A percentile compares a stretch with the other conserved stretches of the same genome.
Conservation (phyloP, 2,329 filamentous ascomycete species). For the Cladosporium sp. region DNA sequence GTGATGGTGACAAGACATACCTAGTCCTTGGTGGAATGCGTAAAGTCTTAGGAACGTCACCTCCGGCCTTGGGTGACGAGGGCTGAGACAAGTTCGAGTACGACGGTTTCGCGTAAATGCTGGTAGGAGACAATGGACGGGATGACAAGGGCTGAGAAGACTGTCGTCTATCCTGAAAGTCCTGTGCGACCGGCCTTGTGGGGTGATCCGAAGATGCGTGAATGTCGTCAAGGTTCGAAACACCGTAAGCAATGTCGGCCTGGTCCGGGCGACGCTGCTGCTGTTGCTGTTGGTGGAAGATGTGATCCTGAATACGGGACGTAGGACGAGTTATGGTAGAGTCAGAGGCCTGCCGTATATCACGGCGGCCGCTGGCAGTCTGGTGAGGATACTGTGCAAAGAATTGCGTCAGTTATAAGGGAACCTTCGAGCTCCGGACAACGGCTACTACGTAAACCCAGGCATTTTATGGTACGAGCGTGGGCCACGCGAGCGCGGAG, state of each 20-base stretch:
- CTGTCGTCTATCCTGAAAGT: background rate
- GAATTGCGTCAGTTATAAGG: background rate
- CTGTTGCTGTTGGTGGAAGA: background rate
- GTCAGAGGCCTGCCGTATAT: slow-evolving; percentile 7
- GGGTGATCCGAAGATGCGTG: slow-evolving; percentile 1
- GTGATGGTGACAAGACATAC: background rate
- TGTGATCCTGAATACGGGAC: slow-evolving; percentile 3
- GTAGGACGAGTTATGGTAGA: background rate
- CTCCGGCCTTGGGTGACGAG: background rate
- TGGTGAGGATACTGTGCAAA: slow-evolving; percentile 12
- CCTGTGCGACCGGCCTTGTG: background rate
- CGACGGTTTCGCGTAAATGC: background rate
- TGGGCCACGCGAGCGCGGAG: background rate
- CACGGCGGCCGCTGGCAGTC: slow-evolving; percentile 3
- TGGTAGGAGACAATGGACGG: background rate
- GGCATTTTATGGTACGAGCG: background rate
- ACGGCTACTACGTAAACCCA: no score
- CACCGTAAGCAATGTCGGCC: background rate
- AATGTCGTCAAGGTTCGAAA: background rate
- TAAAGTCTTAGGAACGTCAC: slow-evolving; percentile 1
- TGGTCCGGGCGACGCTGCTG: background rate
- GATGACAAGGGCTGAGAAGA: background rate
- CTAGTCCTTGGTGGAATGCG: slow-evolving; percentile 4
- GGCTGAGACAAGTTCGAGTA: slow-evolving; percentile 6
- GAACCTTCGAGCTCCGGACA: no score